Conservation (phyloP, 352 stramenopile species). For the Phytopythium kandeliae region DNA sequence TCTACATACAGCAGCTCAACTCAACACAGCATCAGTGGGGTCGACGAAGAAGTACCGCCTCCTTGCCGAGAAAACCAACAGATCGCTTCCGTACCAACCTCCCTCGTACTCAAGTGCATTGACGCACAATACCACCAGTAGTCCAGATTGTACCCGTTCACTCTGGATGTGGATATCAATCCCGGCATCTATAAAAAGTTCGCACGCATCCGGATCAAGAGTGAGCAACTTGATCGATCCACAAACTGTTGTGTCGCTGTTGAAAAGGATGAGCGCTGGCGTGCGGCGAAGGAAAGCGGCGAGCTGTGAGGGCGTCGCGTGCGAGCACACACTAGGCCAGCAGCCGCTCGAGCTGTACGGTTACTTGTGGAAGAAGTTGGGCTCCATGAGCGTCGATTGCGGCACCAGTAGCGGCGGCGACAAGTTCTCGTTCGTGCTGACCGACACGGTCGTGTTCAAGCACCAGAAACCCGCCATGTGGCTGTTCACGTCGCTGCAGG, state of each 20-base stretch:
- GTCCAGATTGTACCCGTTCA: too few relatives aligned
- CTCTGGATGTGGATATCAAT: too few relatives aligned
- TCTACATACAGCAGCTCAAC: too few relatives aligned
- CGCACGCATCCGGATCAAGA: neutral
- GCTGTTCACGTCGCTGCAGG: conserved; percentile 72
- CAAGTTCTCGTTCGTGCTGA: conserved; percentile 46
- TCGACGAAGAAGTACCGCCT: too few relatives aligned
- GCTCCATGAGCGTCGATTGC: conserved; percentile 6
- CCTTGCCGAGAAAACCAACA: too few relatives aligned
- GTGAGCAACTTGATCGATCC: neutral
- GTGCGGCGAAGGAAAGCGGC: conserved; percentile 24
- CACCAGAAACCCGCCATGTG: conserved; percentile 58
- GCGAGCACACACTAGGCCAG: conserved; percentile 53
- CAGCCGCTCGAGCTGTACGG: conserved; percentile 58
- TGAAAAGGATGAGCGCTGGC: neutral
- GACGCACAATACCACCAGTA: too few relatives aligned
- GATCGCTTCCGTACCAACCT: too few relatives aligned
- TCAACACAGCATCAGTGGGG: too few relatives aligned
- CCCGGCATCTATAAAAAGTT: neutral
- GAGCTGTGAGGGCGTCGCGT: conserved; percentile 54
- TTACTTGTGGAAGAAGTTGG: conserved; percentile 51
- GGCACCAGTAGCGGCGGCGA: conserved; percentile 1
- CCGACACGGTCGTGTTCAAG: conserved; percentile 73
- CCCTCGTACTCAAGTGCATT: too few relatives aligned
- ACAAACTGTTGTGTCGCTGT: neutral